A percentile compares a stretch with the other conserved stretches of the same genome.
These are phyloP conservation scores for Calocybe gambosa DNA, from an alignment of 1,284 basidiomycete species.

Conservation along the genomic window DNA sequence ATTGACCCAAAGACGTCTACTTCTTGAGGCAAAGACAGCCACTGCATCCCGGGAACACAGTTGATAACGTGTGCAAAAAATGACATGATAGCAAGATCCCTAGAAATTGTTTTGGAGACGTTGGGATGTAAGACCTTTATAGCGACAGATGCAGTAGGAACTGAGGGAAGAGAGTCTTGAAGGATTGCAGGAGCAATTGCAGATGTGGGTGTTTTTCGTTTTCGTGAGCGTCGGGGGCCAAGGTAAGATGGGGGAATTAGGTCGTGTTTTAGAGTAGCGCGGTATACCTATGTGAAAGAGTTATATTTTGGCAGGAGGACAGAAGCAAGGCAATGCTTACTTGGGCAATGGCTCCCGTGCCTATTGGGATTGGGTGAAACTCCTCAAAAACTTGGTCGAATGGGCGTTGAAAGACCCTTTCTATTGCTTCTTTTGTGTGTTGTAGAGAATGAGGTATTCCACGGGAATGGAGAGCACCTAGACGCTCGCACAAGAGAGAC, in stretches of 20 bases:
- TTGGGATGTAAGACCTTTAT: slow-evolving; percentile 94
- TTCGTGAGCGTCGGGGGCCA: slow-evolving; percentile 54
- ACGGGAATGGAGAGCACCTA: slow-evolving; percentile 87
- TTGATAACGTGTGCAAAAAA: slow-evolving; percentile 85
- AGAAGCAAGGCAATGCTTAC: slow-evolving; percentile 35
- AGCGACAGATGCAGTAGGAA: slow-evolving; percentile 81
- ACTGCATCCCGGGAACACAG: slow-evolving; percentile 88
- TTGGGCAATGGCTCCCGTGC: slow-evolving; percentile 97
- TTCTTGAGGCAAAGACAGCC: slow-evolving; percentile 96
- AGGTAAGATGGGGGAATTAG: slow-evolving; percentile 80
- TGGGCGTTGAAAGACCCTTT: slow-evolving; percentile 74
- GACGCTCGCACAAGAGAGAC: slow-evolving; percentile 78
- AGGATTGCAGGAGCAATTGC: slow-evolving; percentile 50
- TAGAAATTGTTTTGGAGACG: slow-evolving; percentile 74
- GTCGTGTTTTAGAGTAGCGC: slow-evolving; percentile 77
- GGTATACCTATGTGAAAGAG: slow-evolving; percentile 55
- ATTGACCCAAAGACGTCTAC: slow-evolving; percentile 93
- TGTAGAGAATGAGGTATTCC: slow-evolving; percentile 78
- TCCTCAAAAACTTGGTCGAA: slow-evolving; percentile 92
- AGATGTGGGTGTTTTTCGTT: slow-evolving; percentile 38
- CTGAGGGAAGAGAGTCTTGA: slow-evolving; percentile 56
- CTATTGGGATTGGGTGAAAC: slow-evolving; percentile 85
- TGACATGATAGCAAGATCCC: slow-evolving; percentile 92
- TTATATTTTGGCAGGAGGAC: not conserved
- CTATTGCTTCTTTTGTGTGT: slow-evolving; percentile 82